Evolutionary conservation across 768 basidiomycete genomes (phyloP).

Genomic region (Multifurca ochricompacta): DNA sequence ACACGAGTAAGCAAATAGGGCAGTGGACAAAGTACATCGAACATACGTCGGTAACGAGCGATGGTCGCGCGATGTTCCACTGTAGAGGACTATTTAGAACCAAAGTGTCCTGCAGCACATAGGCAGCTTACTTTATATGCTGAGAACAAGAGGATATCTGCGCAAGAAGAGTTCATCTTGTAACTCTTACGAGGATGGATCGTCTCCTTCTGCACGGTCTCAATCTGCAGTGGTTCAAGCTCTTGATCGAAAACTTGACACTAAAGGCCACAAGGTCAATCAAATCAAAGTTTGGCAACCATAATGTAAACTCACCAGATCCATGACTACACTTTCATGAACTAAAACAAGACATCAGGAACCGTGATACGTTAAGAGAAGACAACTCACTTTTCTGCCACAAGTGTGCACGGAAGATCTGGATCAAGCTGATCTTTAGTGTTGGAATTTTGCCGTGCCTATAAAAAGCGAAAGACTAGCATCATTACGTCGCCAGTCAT

Average conservation of each 20-base stretch:
- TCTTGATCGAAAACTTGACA: constrained; percentile 99
- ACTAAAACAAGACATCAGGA: constrained; percentile 36
- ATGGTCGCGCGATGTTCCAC: constrained; percentile 98
- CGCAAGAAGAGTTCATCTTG: constrained; percentile 99
- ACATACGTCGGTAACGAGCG: constrained; percentile 85
- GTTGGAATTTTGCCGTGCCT: constrained; percentile 99
- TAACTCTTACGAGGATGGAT: constrained; percentile 99
- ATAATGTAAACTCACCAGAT: constrained; percentile 43
- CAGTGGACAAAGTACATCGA: neutral
- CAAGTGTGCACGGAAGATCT: constrained; percentile 99
- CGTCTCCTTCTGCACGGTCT: constrained; percentile 99
- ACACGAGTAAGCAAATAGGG: constrained; percentile 13
- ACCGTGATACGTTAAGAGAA: constrained; percentile 22
- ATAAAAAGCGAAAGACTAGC: constrained; percentile 15
- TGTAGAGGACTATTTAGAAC: constrained; percentile 27
- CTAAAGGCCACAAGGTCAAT: constrained; percentile 27
- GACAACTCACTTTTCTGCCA: constrained; percentile 87
- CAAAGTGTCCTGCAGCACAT: neutral
- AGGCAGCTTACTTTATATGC: constrained; percentile 58
- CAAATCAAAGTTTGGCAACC: neutral
- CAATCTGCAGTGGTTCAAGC: constrained; percentile 94
- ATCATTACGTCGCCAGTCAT: neutral
- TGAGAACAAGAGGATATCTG: constrained; percentile 95
- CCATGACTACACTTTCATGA: constrained; percentile 90
- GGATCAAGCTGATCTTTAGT: constrained; percentile 96